A percentile compares a stretch with the other conserved stretches of the same genome.
Evolutionary conservation across 179 eudicot genomes (phyloP).

Genomic region (Monotropa hypopitys): DNA sequence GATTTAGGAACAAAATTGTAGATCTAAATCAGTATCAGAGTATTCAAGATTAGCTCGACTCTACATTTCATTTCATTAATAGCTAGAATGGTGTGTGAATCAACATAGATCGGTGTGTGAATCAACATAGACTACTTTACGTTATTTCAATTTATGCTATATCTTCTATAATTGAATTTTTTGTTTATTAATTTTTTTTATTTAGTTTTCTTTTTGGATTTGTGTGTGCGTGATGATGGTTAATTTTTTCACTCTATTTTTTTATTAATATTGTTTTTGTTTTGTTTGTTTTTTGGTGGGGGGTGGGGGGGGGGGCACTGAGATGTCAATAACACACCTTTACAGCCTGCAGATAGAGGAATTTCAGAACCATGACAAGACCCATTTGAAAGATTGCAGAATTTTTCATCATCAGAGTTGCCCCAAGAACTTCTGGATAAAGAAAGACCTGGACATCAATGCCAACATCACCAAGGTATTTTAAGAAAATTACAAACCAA

Average conservation of each 20-base stretch:
- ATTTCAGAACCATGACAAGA: conserved; percentile 16
- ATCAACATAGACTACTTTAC: background rate
- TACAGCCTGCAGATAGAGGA: conserved; percentile 15
- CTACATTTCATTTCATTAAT: background rate
- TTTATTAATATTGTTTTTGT: no score
- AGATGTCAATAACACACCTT: conserved; percentile 24
- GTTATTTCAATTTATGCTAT: background rate
- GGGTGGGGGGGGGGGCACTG: background rate
- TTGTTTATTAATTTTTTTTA: no score
- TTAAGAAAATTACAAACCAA: background rate
- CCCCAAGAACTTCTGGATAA: conserved; percentile 27
- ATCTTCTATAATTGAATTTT: background rate
- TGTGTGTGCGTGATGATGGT: no score
- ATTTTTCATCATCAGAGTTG: conserved; percentile 31
- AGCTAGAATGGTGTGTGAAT: background rate
- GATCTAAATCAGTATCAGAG: background rate
- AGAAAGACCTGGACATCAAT: conserved; percentile 45
- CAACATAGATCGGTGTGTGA: no score
- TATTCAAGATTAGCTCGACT: background rate
- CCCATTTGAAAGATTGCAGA: conserved; percentile 22
- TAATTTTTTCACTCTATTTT: no score
- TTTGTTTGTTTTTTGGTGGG: no score
- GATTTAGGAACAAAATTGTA: conserved; percentile 1
- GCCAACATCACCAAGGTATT: background rate
- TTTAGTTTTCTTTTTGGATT: no score